Conservation (phyloP, 1,284 basidiomycete genomes). For the Malassezia slooffiae region DNA sequence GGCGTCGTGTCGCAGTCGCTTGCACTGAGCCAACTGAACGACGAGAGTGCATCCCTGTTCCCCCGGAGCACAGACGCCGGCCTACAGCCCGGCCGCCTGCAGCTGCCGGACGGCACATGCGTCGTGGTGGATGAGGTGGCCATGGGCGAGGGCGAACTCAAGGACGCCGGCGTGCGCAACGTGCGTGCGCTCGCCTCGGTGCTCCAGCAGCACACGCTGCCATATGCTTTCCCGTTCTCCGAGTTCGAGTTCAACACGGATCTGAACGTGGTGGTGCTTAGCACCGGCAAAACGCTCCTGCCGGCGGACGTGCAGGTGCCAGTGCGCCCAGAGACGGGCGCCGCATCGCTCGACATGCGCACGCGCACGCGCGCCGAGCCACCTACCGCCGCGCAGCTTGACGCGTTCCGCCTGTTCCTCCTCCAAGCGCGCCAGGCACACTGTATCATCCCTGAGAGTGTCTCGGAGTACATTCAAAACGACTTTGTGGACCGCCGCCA, state of each 20-base stretch:
- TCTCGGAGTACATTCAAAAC: conserved; percentile 34
- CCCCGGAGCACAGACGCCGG: conserved; percentile 60
- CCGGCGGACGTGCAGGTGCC: conserved; percentile 39
- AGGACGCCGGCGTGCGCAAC: conserved; percentile 55
- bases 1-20: conserved; percentile 53
- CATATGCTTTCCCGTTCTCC: conserved; percentile 70
- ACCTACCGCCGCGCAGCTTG: too few relatives aligned
- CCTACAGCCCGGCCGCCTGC: conserved; percentile 62
- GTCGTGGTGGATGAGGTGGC: conserved; percentile 60
- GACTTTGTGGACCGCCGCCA: conserved; percentile 34
- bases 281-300: conserved; percentile 53
- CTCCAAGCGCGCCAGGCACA: conserved; percentile 18
- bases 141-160: conserved; percentile 59
- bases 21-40: conserved; percentile 52
- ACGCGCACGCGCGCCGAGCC: conserved; percentile 23
- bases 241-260: conserved; percentile 65
- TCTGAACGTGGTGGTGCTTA: conserved; percentile 57
- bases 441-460: conserved; percentile 28
- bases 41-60: conserved; percentile 32
- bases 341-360: conserved; percentile 4
- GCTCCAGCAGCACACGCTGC: conserved; percentile 60
- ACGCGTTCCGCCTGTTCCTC: conserved; percentile 17
- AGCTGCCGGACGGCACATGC: conserved; percentile 58
- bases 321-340: conserved; percentile 3
- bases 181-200: conserved; percentile 60